phyloP scores from a whole-genome alignment of 2,329 filamentous ascomycete genomes.

The Thelonectria blattea region DNA sequence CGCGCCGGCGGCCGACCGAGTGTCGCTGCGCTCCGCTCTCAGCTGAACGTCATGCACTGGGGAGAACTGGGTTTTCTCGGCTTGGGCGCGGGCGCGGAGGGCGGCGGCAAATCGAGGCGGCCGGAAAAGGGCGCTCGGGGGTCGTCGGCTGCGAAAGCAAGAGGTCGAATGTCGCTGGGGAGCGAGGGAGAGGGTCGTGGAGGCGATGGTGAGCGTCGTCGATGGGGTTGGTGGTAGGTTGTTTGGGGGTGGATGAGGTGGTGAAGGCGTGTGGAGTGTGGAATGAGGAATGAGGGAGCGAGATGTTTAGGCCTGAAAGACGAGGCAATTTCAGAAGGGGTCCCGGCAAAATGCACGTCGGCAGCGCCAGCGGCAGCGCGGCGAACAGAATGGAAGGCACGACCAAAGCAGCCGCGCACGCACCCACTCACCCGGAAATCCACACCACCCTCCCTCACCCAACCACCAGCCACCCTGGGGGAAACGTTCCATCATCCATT shows the following conservation, averaged over 20 bases:
- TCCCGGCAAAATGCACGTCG: constrained; percentile 23
- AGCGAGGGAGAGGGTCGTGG: constrained; percentile 31
- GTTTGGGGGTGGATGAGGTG: constrained; percentile 38
- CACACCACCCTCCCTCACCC: neutral
- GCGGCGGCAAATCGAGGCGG: constrained; percentile 20
- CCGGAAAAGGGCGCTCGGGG: constrained; percentile 14
- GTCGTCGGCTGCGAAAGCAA: constrained; percentile 26
- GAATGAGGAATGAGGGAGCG: constrained; percentile 35
- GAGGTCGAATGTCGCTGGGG: constrained; percentile 34
- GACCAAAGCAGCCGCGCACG: constrained; percentile 6
- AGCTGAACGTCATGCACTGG: constrained; percentile 42
- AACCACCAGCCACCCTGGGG: neutral
- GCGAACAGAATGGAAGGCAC: constrained; percentile 4
- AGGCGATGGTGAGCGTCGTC: constrained; percentile 27
- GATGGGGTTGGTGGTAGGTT: constrained; percentile 38
- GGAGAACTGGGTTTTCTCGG: constrained; percentile 34
- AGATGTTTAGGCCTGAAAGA: constrained; percentile 41
- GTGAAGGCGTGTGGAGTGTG: constrained; percentile 38
- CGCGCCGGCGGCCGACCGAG: constrained; percentile 43
- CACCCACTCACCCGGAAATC: constrained; percentile 1
- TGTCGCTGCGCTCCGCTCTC: constrained; percentile 43
- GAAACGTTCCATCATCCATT: too few species aligned
- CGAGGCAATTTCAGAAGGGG: constrained; percentile 37
- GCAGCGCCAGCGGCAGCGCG: constrained; percentile 20
- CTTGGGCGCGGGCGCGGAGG: constrained; percentile 30